Percentiles rank a stretch among this genome's conserved stretches.
Evolutionary conservation across 2,329 filamentous ascomycete genomes (phyloP).

Genomic region (Huntiella omanensis): DNA sequence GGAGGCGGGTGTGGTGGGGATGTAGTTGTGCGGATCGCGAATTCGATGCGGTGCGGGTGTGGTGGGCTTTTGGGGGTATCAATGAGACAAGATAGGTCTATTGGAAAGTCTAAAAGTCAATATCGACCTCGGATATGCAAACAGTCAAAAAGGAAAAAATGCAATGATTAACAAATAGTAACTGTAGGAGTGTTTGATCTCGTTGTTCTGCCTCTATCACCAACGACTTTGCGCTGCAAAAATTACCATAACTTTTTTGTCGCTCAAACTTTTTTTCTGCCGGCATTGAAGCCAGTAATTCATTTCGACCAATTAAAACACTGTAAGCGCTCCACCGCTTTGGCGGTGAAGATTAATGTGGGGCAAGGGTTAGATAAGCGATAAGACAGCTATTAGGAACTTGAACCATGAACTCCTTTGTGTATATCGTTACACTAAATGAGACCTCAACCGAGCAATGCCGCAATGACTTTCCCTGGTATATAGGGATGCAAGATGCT

Average conservation of each 20-base stretch:
- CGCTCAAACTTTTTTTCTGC: slow-evolving; percentile 13
- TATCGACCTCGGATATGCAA: not conserved
- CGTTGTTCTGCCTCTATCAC: too few relatives aligned
- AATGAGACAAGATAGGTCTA: not conserved
- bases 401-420: too few relatives aligned
- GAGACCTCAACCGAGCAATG: too few relatives aligned
- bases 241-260: slow-evolving; percentile 7
- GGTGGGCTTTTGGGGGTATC: not conserved
- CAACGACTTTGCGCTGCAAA: slow-evolving; percentile 3
- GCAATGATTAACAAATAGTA: too few relatives aligned
- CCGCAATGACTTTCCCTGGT: too few relatives aligned
- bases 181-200: too few relatives aligned
- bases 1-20: not conserved
- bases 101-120: not conserved
- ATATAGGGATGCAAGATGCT: too few relatives aligned
- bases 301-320: slow-evolving; percentile 5
- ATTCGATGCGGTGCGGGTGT: not conserved
- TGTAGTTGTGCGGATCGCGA: not conserved
- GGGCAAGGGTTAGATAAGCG: not conserved
- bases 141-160: too few relatives aligned
- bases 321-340: not conserved
- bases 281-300: slow-evolving; percentile 4
- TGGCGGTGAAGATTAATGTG: slow-evolving; percentile 6
- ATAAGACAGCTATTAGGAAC: too few relatives aligned
- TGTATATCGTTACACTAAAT: too few relatives aligned